Conservation (phyloP, 176 grass and related monocot species). For the Triticum urartu region DNA sequence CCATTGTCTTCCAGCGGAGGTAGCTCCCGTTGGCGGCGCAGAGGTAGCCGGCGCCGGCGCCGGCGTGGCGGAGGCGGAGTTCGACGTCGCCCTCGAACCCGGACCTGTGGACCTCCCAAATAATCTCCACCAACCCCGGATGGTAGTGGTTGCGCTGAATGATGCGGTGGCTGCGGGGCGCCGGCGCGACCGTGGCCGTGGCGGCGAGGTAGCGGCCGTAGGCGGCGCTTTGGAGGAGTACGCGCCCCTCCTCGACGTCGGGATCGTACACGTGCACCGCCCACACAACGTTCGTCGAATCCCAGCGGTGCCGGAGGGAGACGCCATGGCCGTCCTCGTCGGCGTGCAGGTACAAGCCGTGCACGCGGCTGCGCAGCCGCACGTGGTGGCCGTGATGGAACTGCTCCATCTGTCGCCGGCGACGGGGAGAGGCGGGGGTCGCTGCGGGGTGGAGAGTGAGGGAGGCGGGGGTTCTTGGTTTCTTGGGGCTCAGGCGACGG, state of each 20-base stretch:
- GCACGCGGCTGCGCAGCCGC: conserved; percentile 10
- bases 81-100: not conserved
- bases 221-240: conserved; percentile 11
- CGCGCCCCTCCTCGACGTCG: not conserved
- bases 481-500: not conserved
- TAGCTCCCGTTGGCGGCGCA: not conserved
- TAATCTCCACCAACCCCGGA: not conserved
- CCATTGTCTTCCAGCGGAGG: not conserved
- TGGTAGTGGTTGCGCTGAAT: not conserved
- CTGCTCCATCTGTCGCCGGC: not conserved
- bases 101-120: not conserved
- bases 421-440: not conserved
- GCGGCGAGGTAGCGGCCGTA: conserved; percentile 28
- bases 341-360: conserved; percentile 11
- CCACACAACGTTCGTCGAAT: not conserved
- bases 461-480: not conserved
- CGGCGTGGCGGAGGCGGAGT: not conserved
- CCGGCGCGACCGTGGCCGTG: no score
- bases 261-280: not conserved
- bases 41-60: not conserved
- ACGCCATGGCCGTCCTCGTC: conserved; percentile 1
- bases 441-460: not conserved
- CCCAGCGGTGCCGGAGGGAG: not conserved
- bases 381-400: conserved; percentile 4
- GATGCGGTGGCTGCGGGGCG: not conserved